These are phyloP conservation scores for Bolboschoenoplectus hybrid DNA, from an alignment of 202 grass and related monocot genomes.

Conservation along the genomic window DNA sequence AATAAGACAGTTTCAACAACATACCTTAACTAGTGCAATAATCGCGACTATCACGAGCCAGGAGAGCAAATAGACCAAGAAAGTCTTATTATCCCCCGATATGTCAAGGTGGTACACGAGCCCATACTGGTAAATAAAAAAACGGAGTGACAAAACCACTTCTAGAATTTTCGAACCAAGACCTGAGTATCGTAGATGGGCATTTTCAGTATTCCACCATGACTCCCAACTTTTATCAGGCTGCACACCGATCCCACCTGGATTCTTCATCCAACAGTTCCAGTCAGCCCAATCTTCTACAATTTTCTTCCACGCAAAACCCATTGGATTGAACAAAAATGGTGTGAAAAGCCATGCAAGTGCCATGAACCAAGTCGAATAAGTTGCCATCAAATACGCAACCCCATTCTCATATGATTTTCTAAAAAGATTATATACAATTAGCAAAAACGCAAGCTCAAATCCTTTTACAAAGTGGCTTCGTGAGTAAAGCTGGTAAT, in stretches of 20 bases:
- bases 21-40: constrained; percentile 88
- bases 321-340: constrained; percentile 93
- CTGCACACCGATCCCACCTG: constrained; percentile 80
- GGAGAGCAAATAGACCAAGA: constrained; percentile 83
- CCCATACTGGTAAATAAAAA: constrained; percentile 97
- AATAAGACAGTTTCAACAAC: constrained; percentile 18
- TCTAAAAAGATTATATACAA: constrained; percentile 85
- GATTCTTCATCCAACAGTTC: constrained; percentile 91
- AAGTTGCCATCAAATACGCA: constrained; percentile 84
- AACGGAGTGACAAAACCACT: constrained; percentile 72
- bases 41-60: constrained; percentile 85
- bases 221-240: constrained; percentile 97
- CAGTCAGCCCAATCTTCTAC: constrained; percentile 90
- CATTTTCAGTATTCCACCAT: constrained; percentile 91
- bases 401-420: constrained; percentile 64
- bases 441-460: constrained; percentile 72
- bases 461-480: constrained; percentile 98
- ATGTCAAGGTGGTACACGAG: constrained; percentile 95
- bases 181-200: constrained; percentile 72
- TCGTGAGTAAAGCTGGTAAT: constrained; percentile 86
- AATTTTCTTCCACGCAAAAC: constrained; percentile 89
- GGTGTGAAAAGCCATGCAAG: constrained; percentile 83
- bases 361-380: constrained; percentile 94
- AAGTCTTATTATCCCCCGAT: constrained; percentile 83
- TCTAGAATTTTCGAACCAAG: constrained; percentile 80